Percentiles rank a stretch among this genome's conserved stretches.
Conservation (phyloP, 2,329 filamentous ascomycete genomes). For the Phyllosticta citrichinensis region DNA sequence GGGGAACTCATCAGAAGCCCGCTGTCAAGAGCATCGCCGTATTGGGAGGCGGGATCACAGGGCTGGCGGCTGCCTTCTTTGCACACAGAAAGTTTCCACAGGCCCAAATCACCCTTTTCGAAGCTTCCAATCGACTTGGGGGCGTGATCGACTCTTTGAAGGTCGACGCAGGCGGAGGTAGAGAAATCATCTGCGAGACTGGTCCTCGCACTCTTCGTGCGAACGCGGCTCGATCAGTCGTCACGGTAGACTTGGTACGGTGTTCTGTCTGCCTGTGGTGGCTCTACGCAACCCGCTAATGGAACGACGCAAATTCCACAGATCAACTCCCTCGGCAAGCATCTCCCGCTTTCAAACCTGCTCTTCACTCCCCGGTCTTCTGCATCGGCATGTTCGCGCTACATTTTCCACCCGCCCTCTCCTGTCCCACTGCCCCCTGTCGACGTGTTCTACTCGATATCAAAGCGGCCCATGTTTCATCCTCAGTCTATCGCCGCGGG, state of each 20-base stretch:
- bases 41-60: conserved; percentile 2
- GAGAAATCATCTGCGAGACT: background rate
- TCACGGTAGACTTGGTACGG: background rate
- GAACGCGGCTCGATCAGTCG: background rate
- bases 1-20: background rate
- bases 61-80: background rate
- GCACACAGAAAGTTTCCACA: background rate
- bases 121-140: background rate
- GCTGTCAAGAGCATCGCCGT: background rate
- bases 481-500: background rate
- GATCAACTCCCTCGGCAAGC: background rate
- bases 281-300: background rate
- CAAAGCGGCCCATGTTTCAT: background rate
- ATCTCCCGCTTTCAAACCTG: background rate
- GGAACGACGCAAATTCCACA: background rate
- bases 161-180: background rate
- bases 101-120: conserved; percentile 1
- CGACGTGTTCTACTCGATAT: background rate
- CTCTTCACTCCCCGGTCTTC: background rate
- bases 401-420: background rate
- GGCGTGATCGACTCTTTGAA: background rate
- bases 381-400: background rate
- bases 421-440: background rate
- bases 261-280: background rate
- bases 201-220: background rate